Evolutionary conservation across 176 grass and related monocot genomes (phyloP).

Genomic region (Phoenix dactylifera): DNA sequence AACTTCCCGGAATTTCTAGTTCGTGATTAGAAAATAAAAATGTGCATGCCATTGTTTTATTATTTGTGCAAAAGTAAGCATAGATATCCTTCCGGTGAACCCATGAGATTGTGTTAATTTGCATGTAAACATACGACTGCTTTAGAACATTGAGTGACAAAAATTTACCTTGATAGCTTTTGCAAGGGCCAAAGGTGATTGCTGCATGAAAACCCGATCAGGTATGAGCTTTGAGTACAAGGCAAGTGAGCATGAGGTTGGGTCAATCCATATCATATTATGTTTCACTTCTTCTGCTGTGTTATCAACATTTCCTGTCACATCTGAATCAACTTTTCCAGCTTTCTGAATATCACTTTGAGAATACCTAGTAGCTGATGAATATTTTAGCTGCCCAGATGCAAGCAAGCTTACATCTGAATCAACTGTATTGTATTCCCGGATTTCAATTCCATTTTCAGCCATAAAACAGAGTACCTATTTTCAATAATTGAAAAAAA

Average conservation of each 20-base stretch:
- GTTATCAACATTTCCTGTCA: conserved; percentile 20
- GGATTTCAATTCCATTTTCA: conserved; percentile 75
- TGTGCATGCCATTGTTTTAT: no score
- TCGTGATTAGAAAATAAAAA: no score
- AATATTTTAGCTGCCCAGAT: conserved; percentile 48
- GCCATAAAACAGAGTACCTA: conserved; percentile 58
- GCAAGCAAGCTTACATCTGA: conserved; percentile 69
- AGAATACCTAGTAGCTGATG: not conserved
- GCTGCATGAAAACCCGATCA: conserved; percentile 55
- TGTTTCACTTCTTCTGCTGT: conserved; percentile 14
- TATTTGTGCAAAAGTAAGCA: no score
- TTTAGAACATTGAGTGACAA: not conserved
- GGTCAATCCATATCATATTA: conserved; percentile 77
- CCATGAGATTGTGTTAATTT: no score
- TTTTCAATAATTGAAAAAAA: conserved; percentile 2
- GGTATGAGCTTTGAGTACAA: conserved; percentile 51
- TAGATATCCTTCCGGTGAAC: no score
- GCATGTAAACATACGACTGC: no score
- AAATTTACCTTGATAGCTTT: conserved; percentile 83
- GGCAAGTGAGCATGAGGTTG: conserved; percentile 70
- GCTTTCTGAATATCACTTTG: conserved; percentile 4
- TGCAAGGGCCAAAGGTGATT: conserved; percentile 89
- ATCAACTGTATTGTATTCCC: conserved; percentile 57
- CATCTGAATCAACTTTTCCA: conserved; percentile 9
- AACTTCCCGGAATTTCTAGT: no score